Conservation (phyloP, 2,329 filamentous ascomycete genomes). For the Verticillium klebahnii region DNA sequence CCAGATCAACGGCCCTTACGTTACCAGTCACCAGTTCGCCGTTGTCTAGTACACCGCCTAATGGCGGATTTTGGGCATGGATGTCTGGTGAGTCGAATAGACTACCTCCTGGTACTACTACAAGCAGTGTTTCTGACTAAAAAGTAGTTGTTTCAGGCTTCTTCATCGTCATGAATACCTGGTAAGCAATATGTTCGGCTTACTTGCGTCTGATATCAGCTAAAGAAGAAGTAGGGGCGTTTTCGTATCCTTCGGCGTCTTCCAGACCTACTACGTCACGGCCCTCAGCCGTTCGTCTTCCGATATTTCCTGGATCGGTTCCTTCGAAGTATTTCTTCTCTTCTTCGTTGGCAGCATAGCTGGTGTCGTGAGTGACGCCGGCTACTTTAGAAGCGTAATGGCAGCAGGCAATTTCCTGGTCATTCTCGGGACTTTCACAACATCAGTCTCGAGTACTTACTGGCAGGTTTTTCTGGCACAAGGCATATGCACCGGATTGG, state of each 20-base stretch:
- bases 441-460: constrained; percentile 36
- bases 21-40: neutral
- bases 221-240: neutral
- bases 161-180: neutral
- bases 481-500: constrained; percentile 32
- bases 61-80: neutral
- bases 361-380: constrained; percentile 37
- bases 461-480: constrained; percentile 36
- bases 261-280: constrained; percentile 35
- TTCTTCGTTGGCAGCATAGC: constrained; percentile 33
- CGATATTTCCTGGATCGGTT: constrained; percentile 40
- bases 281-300: constrained; percentile 26
- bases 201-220: neutral
- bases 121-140: neutral
- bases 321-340: constrained; percentile 35
- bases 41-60: neutral
- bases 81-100: neutral
- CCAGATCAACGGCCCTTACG: neutral
- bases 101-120: neutral
- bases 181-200: neutral
- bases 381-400: constrained; percentile 32
- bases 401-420: constrained; percentile 27
- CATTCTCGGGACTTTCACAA: constrained; percentile 38
- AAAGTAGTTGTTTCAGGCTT: neutral
- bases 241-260: constrained; percentile 33